Base-by-base conservation (phyloP, 176 grass and related monocot species). In the Carex scoparia region DNA sequence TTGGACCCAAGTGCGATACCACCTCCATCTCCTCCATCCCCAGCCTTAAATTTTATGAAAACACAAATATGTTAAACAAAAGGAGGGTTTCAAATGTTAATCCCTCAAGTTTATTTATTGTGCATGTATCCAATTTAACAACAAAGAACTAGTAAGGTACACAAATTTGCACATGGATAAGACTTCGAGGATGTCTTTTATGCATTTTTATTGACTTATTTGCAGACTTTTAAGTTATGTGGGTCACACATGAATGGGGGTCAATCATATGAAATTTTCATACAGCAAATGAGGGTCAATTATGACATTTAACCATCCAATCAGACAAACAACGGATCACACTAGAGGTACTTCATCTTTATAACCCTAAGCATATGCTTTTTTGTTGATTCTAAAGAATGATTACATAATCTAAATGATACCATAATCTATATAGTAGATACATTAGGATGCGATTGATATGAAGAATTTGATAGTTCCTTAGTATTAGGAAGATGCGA, bases 21-120 rank as follows among this genome's bases (percentile, higher is more conserved):
- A 61, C 96, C 93, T 78, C 96, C 96, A 65, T 84, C 93, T 72
- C 84, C 93, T 71, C 96, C 96, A 94, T 98, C 96, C 78, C 96
- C 96, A 85, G 55, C 91, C 96, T 95, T 49, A 54, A 30, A 30
- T 68, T 69, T 54, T 2, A 63, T 49, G 80, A 95, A 56, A 84
- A 65, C 53, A 83, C 5, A 38, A 54, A 80, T 18, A 67, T 55
- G 44, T 31, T 57, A 57, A 76, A 13, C 18, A 76, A 27, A 57
- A 23, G 53, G 27, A 57, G 27, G 51, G 56, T 35, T 75, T 82
- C 71, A 60, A 48, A 74, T 27, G 14, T 18, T 78, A 64, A 74
- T 66, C 15, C 27, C 69, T 82, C 14, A 85, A 85, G 65, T 12
- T 18, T 81, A 68, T 56, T 13, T 55, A 38, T 18, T 61, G 71